Evolutionary conservation across 768 basidiomycete genomes (phyloP), one percentile per base, ranked within the genome.

Genomic region (Mycena maculata): DNA sequence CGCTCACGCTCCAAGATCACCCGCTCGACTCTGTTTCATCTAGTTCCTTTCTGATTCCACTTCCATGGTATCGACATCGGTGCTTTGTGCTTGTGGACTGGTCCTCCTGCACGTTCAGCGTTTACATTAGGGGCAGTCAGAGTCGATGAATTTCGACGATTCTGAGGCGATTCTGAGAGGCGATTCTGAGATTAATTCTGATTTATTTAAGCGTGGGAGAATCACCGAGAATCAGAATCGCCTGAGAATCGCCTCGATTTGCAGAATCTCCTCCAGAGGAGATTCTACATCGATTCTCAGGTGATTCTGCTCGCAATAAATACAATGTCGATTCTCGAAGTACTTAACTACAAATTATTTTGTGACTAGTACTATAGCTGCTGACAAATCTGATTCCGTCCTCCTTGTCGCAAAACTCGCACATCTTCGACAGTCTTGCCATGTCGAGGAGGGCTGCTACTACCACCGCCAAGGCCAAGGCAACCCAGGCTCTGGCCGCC

Each of bases 51-150:
- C n/a, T n/a, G n/a, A n/a, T n/a, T n/a, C n/a, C n/a, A n/a, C n/a
- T n/a, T n/a, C n/a, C n/a, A n/a, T n/a, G n/a, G n/a, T n/a, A n/a
- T n/a, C n/a, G n/a, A n/a, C n/a, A n/a, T n/a, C n/a, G n/a, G n/a
- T n/a, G n/a, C n/a, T n/a, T n/a, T n/a, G n/a, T n/a, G n/a, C n/a
- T n/a, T n/a, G n/a, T n/a, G n/a, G n/a, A n/a, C n/a, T n/a, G n/a
- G n/a, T n/a, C n/a, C n/a, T n/a, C n/a, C n/a, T n/a, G n/a, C n/a
- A n/a, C n/a, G n/a, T n/a, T n/a, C n/a, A n/a, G n/a, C n/a, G n/a
- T n/a, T n/a, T n/a, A n/a, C n/a, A n/a, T n/a, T 54, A 54, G 53
- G 53, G 53, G 22, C 53, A 54, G 53, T 54, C 53, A 54, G 53
- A 54, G 53, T 54, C 38, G 53, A 53, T 16, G 36, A 39, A 23